Conservation (phyloP, 495 filamentous ascomycete species). For the Xeromyces bisporus region DNA sequence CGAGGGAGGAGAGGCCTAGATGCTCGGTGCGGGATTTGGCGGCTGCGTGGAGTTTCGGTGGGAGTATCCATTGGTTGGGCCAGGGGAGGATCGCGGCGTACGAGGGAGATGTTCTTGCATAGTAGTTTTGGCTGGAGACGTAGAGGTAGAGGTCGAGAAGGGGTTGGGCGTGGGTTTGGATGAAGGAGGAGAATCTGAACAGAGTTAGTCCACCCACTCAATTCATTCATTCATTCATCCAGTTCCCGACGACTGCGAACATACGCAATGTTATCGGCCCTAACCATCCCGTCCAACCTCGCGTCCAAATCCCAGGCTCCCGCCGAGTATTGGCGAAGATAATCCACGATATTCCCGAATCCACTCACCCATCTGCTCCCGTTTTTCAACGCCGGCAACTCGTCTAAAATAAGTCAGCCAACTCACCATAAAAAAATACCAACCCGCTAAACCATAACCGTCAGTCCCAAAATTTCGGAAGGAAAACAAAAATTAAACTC, state of each 20-base stretch:
- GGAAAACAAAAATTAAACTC: slow-evolving; percentile 14
- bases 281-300: slow-evolving; percentile 24
- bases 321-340: slow-evolving; percentile 40
- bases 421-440: too few relatives aligned
- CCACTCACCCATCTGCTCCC: slow-evolving; percentile 46
- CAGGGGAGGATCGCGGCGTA: slow-evolving; percentile 63
- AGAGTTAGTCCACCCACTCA: too few relatives aligned
- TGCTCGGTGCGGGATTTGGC: slow-evolving; percentile 56
- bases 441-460: neutral
- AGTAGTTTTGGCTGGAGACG: slow-evolving; percentile 74
- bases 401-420: too few relatives aligned
- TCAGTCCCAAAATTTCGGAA: too few relatives aligned
- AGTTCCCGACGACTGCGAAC: too few relatives aligned
- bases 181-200: slow-evolving; percentile 43
- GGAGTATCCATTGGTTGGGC: slow-evolving; percentile 67
- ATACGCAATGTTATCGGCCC: slow-evolving; percentile 40
- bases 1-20: slow-evolving; percentile 51
- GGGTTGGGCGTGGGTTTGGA: slow-evolving; percentile 44
- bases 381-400: slow-evolving; percentile 59
- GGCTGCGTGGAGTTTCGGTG: slow-evolving; percentile 44
- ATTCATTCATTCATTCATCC: too few relatives aligned
- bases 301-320: slow-evolving; percentile 39
- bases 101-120: slow-evolving; percentile 49
- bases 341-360: slow-evolving; percentile 55
- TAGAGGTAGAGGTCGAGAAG: slow-evolving; percentile 73